Evolutionary conservation across 345 rosid genomes (phyloP).

Genomic region (Populus davidiana): DNA sequence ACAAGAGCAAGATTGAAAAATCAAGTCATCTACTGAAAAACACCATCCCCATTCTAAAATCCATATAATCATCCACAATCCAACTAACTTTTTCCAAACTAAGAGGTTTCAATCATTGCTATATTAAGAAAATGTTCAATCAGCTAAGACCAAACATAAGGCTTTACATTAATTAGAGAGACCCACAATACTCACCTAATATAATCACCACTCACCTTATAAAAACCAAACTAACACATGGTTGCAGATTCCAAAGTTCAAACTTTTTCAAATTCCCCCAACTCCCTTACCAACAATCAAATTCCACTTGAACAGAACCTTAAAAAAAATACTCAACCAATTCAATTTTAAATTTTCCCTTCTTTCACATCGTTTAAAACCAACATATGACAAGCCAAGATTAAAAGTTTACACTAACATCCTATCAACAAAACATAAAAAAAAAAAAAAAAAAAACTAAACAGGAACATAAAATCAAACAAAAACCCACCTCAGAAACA

Average conservation of each 20-base stretch:
- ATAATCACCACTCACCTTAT: neutral
- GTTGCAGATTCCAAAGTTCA: neutral
- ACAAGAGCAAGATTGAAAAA: neutral
- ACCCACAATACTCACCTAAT: slow-evolving; percentile 2
- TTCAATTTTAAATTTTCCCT: neutral
- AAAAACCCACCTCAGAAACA: slow-evolving; percentile 74
- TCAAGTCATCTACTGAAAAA: neutral
- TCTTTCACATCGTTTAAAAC: neutral
- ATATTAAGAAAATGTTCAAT: neutral
- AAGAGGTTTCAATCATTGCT: neutral
- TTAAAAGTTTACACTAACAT: neutral
- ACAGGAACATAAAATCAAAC: neutral
- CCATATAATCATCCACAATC: neutral
- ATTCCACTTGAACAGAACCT: neutral
- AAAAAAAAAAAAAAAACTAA: neutral
- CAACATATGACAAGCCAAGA: neutral
- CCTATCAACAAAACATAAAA: neutral
- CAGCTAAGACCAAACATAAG: neutral
- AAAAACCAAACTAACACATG: slow-evolving; percentile 3
- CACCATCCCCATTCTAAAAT: neutral
- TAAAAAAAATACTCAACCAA: neutral
- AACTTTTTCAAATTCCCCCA: neutral
- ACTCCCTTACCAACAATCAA: neutral
- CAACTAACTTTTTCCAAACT: neutral
- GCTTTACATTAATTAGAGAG: neutral